Evolutionary conservation across 805 yeast species (phyloP).

Genomic region (Nakazawaea peltata): DNA sequence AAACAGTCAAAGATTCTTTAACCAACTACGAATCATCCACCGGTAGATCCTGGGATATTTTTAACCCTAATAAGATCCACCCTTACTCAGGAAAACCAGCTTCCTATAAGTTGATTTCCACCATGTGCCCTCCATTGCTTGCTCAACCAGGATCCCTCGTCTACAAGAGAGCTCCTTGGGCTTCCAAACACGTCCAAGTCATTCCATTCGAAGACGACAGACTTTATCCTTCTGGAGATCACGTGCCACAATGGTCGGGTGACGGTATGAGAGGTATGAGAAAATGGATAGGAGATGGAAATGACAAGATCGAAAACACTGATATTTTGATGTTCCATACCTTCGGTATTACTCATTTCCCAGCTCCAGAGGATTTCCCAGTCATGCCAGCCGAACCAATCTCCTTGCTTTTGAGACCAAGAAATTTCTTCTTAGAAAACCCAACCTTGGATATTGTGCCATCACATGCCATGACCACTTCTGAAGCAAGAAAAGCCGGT

Average conservation of each 20-base stretch:
- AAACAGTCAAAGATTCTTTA: constrained; percentile 59
- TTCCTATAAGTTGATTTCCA: constrained; percentile 69
- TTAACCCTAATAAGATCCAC: constrained; percentile 62
- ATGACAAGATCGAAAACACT: constrained; percentile 50
- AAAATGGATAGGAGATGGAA: constrained; percentile 60
- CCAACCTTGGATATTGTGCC: constrained; percentile 74
- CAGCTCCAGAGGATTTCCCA: constrained; percentile 87
- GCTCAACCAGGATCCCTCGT: constrained; percentile 72
- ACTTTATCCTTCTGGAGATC: constrained; percentile 75
- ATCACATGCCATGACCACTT: constrained; percentile 42
- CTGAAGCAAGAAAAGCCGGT: constrained; percentile 30
- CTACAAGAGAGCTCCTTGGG: constrained; percentile 80
- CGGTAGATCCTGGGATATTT: constrained; percentile 70
- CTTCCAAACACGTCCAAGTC: constrained; percentile 56
- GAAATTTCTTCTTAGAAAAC: constrained; percentile 71
- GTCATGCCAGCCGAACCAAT: constrained; percentile 85
- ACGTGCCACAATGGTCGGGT: constrained; percentile 68
- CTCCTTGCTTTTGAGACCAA: constrained; percentile 65
- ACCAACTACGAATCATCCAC: constrained; percentile 54
- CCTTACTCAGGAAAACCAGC: constrained; percentile 69
- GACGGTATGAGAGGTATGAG: constrained; percentile 60
- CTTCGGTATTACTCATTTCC: constrained; percentile 80
- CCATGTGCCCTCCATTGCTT: constrained; percentile 64
- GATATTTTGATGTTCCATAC: constrained; percentile 76
- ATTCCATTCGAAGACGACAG: constrained; percentile 68